These are phyloP conservation scores for Penicillium sp. DNA, from an alignment of 2,329 filamentous ascomycete genomes.

Conservation along the genomic window DNA sequence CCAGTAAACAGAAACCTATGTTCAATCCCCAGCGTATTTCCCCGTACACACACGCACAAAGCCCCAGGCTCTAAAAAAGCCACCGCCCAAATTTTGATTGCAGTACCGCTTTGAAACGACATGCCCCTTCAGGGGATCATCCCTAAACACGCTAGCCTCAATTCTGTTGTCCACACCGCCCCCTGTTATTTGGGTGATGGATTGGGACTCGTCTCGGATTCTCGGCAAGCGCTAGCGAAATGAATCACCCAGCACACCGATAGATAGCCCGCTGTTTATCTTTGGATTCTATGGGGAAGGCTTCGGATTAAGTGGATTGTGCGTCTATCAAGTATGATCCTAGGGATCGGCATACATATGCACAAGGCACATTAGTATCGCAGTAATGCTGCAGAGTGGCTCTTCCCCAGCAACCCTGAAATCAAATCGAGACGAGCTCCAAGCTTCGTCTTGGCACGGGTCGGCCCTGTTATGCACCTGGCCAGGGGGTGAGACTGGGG, in stretches of 20 bases:
- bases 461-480: neutral
- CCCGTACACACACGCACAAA: neutral
- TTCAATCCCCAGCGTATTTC: neutral
- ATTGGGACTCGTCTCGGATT: neutral
- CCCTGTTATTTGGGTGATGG: neutral
- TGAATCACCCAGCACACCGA: neutral
- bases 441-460: conserved; percentile 8
- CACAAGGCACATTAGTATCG: neutral
- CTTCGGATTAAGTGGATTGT: neutral
- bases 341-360: neutral
- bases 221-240: neutral
- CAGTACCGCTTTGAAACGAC: neutral
- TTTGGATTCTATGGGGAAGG: neutral
- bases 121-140: neutral
- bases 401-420: neutral
- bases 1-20: neutral
- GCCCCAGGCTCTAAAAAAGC: conserved; percentile 1
- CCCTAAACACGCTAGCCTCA: neutral
- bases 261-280: neutral
- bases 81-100: neutral
- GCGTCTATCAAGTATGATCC: neutral
- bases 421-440: neutral
- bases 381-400: neutral
- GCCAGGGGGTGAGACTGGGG: neutral
- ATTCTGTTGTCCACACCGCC: conserved; percentile 2